Evolutionary conservation across 1,139 yeast species (phyloP).

Genomic region (Torulaspora pretoriensis): DNA sequence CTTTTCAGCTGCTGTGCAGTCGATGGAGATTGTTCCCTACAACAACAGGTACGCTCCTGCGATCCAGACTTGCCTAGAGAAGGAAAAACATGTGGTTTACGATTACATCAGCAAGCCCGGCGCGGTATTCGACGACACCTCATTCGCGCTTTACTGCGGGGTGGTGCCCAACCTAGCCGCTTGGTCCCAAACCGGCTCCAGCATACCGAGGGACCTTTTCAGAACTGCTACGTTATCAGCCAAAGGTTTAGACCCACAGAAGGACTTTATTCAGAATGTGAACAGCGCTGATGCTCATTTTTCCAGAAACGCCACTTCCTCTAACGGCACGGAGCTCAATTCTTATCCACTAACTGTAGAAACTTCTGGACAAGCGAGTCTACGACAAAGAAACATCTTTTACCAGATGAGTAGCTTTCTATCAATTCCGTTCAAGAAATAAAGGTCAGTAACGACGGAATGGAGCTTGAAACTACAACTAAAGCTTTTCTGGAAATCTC

Average conservation of each 20-base stretch:
- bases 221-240: background rate
- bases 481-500: too few species aligned
- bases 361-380: constrained; percentile 3
- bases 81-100: constrained; percentile 10
- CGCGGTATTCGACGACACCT: constrained; percentile 9
- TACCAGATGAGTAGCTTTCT: background rate
- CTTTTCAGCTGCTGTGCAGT: constrained; percentile 26
- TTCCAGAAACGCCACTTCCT: constrained; percentile 5
- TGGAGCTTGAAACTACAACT: too few species aligned
- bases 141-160: constrained; percentile 17
- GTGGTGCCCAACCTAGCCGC: constrained; percentile 14
- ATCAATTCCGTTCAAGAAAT: background rate
- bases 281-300: constrained; percentile 2
- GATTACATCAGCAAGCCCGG: constrained; percentile 10
- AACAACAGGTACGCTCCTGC: constrained; percentile 19
- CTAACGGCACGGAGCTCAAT: constrained; percentile 4
- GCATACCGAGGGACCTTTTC: constrained; percentile 7
- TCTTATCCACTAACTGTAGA: background rate
- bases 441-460: background rate
- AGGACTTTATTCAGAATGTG: constrained; percentile 10
- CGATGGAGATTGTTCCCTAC: constrained; percentile 26
- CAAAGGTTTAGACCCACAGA: constrained; percentile 1
- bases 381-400: constrained; percentile 3
- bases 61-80: constrained; percentile 10
- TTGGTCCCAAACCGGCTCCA: constrained; percentile 12